Conservation (phyloP, 108 stramenopile species). For the Cyclotella choctawhatcheeana region DNA sequence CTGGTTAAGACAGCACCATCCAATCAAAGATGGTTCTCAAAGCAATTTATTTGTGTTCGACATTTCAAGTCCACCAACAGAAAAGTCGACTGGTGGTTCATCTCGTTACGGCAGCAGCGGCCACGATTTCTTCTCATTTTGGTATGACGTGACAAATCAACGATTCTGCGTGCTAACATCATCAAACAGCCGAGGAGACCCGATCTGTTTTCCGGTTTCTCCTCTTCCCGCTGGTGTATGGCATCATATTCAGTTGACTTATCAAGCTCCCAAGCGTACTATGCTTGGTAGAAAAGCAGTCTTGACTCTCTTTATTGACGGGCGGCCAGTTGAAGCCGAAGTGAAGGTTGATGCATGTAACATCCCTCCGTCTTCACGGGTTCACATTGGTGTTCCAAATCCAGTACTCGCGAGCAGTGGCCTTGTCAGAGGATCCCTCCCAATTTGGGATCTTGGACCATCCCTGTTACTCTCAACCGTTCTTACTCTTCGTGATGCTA, state of each 20-base stretch:
- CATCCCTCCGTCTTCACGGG: slow-evolving; percentile 75
- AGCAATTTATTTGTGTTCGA: slow-evolving; percentile 79
- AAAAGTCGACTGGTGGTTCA: slow-evolving; percentile 56
- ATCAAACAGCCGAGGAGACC: slow-evolving; percentile 64
- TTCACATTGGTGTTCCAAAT: slow-evolving; percentile 83
- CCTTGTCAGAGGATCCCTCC: slow-evolving; percentile 70
- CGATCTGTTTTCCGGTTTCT: slow-evolving; percentile 77
- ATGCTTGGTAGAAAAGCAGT: slow-evolving; percentile 81
- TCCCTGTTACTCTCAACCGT: slow-evolving; percentile 72
- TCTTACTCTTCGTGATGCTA: slow-evolving; percentile 75
- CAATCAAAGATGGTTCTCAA: slow-evolving; percentile 54
- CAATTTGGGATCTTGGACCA: slow-evolving; percentile 84
- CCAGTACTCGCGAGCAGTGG: slow-evolving; percentile 79
- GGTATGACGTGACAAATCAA: slow-evolving; percentile 77
- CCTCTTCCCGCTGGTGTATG: slow-evolving; percentile 80
- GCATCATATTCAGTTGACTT: slow-evolving; percentile 88
- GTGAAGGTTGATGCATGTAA: slow-evolving; percentile 80
- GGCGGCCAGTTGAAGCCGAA: slow-evolving; percentile 79
- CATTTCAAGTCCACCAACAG: slow-evolving; percentile 66
- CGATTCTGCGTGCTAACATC: slow-evolving; percentile 79
- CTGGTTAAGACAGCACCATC: slow-evolving; percentile 75
- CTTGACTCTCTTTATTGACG: slow-evolving; percentile 76
- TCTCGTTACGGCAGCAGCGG: slow-evolving; percentile 44
- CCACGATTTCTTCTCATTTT: slow-evolving; percentile 72
- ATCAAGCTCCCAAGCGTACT: slow-evolving; percentile 79